Conservation (phyloP, 2,329 filamentous ascomycete genomes). For the Ilyonectria destructans region DNA sequence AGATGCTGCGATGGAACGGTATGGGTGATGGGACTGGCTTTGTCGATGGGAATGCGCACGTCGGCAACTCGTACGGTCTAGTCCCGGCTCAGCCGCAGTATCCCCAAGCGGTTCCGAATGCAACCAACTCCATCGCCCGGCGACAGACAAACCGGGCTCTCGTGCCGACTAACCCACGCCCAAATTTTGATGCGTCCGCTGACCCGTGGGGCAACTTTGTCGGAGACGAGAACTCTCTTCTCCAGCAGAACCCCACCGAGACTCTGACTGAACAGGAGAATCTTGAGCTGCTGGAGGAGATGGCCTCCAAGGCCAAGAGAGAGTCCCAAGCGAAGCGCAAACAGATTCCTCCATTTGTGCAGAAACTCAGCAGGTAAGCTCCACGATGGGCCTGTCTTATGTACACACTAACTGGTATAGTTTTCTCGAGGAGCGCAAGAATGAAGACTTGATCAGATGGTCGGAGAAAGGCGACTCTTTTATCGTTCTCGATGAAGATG, state of each 20-base stretch:
- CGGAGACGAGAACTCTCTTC: slow-evolving; percentile 60
- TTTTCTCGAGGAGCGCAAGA: slow-evolving; percentile 93
- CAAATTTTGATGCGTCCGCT: slow-evolving; percentile 56
- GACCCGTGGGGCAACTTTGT: slow-evolving; percentile 61
- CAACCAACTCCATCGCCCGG: slow-evolving; percentile 68
- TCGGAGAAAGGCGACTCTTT: slow-evolving; percentile 97
- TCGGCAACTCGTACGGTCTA: slow-evolving; percentile 58
- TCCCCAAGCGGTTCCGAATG: slow-evolving; percentile 51
- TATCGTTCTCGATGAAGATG: slow-evolving; percentile 96
- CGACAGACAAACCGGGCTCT: slow-evolving; percentile 68
- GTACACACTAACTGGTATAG: slow-evolving; percentile 56
- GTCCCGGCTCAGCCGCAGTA: slow-evolving; percentile 56
- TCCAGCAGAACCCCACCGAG: slow-evolving; percentile 57
- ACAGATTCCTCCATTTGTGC: slow-evolving; percentile 97
- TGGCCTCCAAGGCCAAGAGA: slow-evolving; percentile 85
- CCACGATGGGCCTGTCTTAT: not conserved
- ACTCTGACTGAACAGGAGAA: slow-evolving; percentile 73
- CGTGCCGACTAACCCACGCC: slow-evolving; percentile 60
- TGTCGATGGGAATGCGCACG: slow-evolving; percentile 54
- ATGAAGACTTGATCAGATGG: slow-evolving; percentile 96
- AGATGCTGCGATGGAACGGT: slow-evolving; percentile 64
- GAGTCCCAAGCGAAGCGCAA: slow-evolving; percentile 93
- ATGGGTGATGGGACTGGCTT: slow-evolving; percentile 57
- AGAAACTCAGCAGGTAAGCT: slow-evolving; percentile 94
- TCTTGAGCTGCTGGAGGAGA: slow-evolving; percentile 84